phyloP scores from a whole-genome alignment of 768 basidiomycete species.

The Boletus vinaceobasis region DNA sequence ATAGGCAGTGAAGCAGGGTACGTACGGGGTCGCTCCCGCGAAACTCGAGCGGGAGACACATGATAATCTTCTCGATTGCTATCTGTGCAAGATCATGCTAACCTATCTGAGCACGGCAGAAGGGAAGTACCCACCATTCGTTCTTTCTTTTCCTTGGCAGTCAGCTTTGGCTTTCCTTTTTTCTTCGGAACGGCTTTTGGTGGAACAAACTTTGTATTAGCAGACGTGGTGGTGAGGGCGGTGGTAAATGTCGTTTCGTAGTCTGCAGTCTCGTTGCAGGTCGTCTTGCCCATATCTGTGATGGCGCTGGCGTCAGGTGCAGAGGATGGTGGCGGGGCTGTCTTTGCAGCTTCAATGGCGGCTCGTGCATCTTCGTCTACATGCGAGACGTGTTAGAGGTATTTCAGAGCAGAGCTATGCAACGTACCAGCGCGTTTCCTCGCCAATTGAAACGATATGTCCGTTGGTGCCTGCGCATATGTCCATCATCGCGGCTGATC shows the following conservation, averaged over 20 bases:
- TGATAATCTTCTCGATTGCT: conserved; percentile 67
- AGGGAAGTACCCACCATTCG: conserved; percentile 50
- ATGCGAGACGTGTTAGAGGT: background rate
- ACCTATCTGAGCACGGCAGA: no score
- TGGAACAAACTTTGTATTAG: conserved; percentile 36
- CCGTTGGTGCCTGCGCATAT: conserved; percentile 50
- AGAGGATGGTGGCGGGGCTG: conserved; percentile 32
- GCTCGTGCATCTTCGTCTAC: conserved; percentile 56
- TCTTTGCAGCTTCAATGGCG: conserved; percentile 51
- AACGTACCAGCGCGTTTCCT: conserved; percentile 56
- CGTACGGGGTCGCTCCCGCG: conserved; percentile 83
- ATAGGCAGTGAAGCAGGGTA: conserved; percentile 4
- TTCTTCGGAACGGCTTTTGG: conserved; percentile 43
- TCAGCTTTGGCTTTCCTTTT: conserved; percentile 64
- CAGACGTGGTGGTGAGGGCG: conserved; percentile 27
- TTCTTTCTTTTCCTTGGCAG: conserved; percentile 81
- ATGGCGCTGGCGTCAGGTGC: conserved; percentile 7
- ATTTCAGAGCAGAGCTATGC: background rate
- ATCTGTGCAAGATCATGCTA: conserved; percentile 33
- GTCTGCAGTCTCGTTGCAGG: conserved; percentile 27
- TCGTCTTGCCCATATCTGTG: conserved; percentile 31
- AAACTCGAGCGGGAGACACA: conserved; percentile 83
- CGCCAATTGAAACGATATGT: conserved; percentile 57
- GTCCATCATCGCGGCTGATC: background rate
- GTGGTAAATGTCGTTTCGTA: conserved; percentile 36